A percentile compares a stretch with the other conserved stretches of the same genome.
Conservation (phyloP, 2,329 filamentous ascomycete genomes). For the Aspergillus proliferans region DNA sequence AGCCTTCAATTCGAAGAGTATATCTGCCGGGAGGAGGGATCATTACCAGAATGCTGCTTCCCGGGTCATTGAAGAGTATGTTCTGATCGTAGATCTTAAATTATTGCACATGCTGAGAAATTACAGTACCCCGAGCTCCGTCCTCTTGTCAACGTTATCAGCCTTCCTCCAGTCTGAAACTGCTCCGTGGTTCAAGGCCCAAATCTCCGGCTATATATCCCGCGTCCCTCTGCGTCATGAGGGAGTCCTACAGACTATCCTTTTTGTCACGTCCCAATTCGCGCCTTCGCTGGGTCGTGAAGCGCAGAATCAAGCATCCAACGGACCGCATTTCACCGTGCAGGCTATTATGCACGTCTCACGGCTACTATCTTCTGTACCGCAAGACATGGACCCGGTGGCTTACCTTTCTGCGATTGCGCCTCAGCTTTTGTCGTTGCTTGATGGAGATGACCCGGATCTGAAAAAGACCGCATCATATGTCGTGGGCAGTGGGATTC, state of each 20-base stretch:
- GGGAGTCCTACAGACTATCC: slow-evolving; percentile 37
- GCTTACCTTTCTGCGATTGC: slow-evolving; percentile 35
- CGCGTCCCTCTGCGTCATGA: slow-evolving; percentile 33
- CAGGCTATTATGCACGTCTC: slow-evolving; percentile 42
- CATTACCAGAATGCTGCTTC: slow-evolving; percentile 19
- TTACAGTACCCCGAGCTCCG: slow-evolving; percentile 29
- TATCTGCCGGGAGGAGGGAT: slow-evolving; percentile 10
- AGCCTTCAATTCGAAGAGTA: slow-evolving; percentile 29
- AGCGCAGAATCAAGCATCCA: slow-evolving; percentile 21
- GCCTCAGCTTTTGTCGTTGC: slow-evolving; percentile 33
- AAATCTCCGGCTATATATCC: slow-evolving; percentile 33
- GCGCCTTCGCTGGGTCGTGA: slow-evolving; percentile 33
- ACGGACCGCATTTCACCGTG: slow-evolving; percentile 36
- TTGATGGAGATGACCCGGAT: slow-evolving; percentile 36
- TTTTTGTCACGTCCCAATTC: slow-evolving; percentile 39
- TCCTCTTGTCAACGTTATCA: slow-evolving; percentile 31
- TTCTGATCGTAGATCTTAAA: not conserved
- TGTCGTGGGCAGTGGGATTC: slow-evolving; percentile 38
- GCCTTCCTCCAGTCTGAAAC: slow-evolving; percentile 32
- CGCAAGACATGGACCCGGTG: slow-evolving; percentile 28
- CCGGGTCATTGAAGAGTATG: slow-evolving; percentile 31
- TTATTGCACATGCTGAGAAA: slow-evolving; percentile 10
- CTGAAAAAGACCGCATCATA: slow-evolving; percentile 38
- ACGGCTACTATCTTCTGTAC: slow-evolving; percentile 37
- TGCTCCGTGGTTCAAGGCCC: slow-evolving; percentile 33